These are phyloP conservation scores for Trichoderma oligosporum DNA, from an alignment of 2,329 filamentous ascomycete species.

Conservation along the genomic window DNA sequence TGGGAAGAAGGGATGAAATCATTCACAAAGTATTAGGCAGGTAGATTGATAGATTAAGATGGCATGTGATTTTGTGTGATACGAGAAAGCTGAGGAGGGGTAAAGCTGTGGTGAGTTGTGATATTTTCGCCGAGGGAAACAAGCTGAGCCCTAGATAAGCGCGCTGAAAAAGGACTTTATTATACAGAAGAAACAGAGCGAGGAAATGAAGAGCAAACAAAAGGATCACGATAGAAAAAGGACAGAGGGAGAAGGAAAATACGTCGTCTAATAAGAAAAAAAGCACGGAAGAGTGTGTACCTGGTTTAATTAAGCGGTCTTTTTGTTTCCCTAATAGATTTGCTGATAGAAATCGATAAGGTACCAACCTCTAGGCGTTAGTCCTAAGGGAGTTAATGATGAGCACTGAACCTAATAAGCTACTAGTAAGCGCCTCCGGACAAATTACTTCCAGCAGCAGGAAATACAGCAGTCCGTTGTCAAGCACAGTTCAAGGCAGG, in stretches of 20 bases:
- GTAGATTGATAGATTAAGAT: too few relatives aligned
- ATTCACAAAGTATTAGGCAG: slow-evolving; percentile 10
- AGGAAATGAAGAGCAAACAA: not conserved
- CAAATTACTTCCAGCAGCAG: slow-evolving; percentile 18
- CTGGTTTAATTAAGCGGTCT: not conserved
- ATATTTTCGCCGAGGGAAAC: too few relatives aligned
- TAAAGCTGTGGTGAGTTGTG: not conserved
- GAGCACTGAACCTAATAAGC: too few relatives aligned
- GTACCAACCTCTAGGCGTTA: not conserved
- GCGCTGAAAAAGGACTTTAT: not conserved
- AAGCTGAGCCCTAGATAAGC: not conserved
- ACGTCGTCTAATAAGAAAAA: not conserved
- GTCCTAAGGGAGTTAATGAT: not conserved
- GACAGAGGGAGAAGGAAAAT: not conserved
- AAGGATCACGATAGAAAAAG: not conserved
- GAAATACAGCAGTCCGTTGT: too few relatives aligned
- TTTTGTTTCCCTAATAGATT: not conserved
- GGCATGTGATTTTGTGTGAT: too few relatives aligned
- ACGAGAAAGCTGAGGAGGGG: not conserved
- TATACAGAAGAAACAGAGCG: not conserved
- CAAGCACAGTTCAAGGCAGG: too few relatives aligned
- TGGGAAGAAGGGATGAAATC: slow-evolving; percentile 25
- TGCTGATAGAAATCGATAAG: not conserved
- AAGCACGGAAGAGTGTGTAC: not conserved
- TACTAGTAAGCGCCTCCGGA: slow-evolving; percentile 6